Base-by-base conservation (phyloP, 768 basidiomycete genomes). In the Collybia nuda region DNA sequence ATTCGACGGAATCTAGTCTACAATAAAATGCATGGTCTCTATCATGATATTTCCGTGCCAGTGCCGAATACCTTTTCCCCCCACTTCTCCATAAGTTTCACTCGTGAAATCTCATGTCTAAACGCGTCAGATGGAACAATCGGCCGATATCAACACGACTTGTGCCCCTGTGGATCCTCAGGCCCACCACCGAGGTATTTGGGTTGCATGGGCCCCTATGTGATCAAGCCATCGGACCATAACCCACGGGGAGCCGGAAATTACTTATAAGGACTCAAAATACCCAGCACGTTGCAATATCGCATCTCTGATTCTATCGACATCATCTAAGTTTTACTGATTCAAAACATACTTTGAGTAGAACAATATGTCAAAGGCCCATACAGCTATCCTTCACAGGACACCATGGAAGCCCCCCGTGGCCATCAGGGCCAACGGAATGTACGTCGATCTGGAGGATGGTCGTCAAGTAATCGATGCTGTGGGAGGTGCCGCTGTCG, bases 401-500 rank as follows among this genome's bases (percentile, higher is more conserved):
- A 90, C 85, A 11, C 84, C 88, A 0, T 90, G 85, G 85, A 75
- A 62, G 23, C 88, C 85, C 8, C 88, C 87, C 12, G 70, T 91
- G 11, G 90, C 88, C 3, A 72, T 79, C 14, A 66, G 75, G 11
- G 87, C 74, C 2, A 68, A 87, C 56, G 90, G 90, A 15, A 77
- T 84, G 29, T 90, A 92, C 61, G 67, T 93, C 39, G 77, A 78
- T 18, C 76, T 93, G 6, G 81, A 86, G 56, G 82, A 84, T 66
- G 92, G 91, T 0, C 73, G 71, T 45, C 78, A 69, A 49, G 62
- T 93, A 24, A 76, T 93, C 57, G 92, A 95, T 68, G 88, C 79
- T 6, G 83, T 90, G 40, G 93, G 93, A 40, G 93, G 92, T 23
- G 91, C 91, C 5, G 90, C 93, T 8, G 93, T 95, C 23, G 66